phyloP scores from a whole-genome alignment of 164 flowering plant species.

The Nymphaea colorata region DNA sequence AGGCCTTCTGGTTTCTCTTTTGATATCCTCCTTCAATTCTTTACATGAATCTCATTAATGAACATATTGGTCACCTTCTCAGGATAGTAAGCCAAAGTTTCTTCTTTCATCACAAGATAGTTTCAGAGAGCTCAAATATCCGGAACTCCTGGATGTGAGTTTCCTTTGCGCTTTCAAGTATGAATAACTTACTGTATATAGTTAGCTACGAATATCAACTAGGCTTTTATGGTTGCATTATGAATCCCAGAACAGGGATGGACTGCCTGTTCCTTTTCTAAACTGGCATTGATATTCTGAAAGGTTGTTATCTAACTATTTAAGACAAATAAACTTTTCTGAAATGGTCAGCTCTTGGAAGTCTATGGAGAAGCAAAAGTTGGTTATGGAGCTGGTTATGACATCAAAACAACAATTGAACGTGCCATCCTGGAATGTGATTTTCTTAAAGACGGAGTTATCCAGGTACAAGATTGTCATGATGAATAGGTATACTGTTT shows the following conservation, averaged over 20 bases:
- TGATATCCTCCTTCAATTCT: conserved; percentile 1
- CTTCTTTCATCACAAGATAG: conserved; percentile 23
- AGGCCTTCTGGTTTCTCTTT: background rate
- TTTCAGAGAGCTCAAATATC: conserved; percentile 33
- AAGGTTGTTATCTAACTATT: background rate
- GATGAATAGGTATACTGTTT: too few relatives aligned
- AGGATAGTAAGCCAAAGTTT: conserved; percentile 48
- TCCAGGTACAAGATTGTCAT: background rate
- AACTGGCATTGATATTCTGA: background rate
- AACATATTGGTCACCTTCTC: conserved; percentile 13
- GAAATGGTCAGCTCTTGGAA: conserved; percentile 44
- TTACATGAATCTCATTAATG: background rate
- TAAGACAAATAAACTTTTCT: conserved; percentile 6
- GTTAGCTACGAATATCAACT: too few relatives aligned
- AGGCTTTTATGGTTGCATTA: background rate
- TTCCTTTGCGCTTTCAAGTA: background rate
- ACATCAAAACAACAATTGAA: conserved; percentile 44
- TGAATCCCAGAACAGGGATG: background rate
- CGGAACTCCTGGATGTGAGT: conserved; percentile 48
- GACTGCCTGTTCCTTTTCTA: background rate
- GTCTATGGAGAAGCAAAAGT: conserved; percentile 52
- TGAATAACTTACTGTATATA: too few relatives aligned
- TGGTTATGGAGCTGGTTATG: conserved; percentile 75
- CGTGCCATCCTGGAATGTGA: conserved; percentile 62
- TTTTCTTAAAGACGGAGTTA: conserved; percentile 39